These are phyloP conservation scores for Tinospora cordifolia DNA, from an alignment of 164 flowering plant genomes.

Conservation along the genomic window DNA sequence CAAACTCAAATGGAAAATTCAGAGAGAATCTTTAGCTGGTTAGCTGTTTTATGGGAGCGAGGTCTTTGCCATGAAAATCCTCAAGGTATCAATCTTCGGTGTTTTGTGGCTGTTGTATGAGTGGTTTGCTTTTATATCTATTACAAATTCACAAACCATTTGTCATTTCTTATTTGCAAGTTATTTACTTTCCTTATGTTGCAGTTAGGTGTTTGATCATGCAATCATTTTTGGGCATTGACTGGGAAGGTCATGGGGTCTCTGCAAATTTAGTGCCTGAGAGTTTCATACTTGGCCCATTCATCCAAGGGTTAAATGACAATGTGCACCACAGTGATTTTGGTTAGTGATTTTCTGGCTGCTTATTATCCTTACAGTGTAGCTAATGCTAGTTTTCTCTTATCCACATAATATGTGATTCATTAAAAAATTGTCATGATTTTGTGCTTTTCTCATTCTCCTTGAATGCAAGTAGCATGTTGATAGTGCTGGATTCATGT, in stretches of 20 bases:
- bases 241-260: constrained; percentile 50
- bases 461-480: too few relatives aligned
- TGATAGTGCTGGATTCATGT: too few relatives aligned
- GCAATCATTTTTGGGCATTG: constrained; percentile 75
- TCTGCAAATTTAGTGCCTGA: constrained; percentile 49
- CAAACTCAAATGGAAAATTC: constrained; percentile 35
- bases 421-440: too few relatives aligned
- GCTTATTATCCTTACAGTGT: constrained; percentile 1
- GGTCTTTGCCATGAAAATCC: constrained; percentile 92
- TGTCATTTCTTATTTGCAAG: background rate
- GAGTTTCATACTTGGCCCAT: constrained; percentile 74
- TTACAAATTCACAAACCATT: background rate
- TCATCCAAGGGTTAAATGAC: constrained; percentile 74
- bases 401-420: too few relatives aligned
- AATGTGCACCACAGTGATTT: constrained; percentile 86
- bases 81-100: constrained; percentile 42
- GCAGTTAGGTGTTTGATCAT: constrained; percentile 90
- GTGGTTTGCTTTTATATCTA: background rate
- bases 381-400: background rate
- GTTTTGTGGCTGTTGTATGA: background rate
- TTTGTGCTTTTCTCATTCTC: too few relatives aligned
- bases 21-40: constrained; percentile 56
- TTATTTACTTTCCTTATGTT: constrained; percentile 11
- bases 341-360: constrained; percentile 45
- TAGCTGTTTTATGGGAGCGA: constrained; percentile 77